Evolutionary conservation across 2,329 filamentous ascomycete genomes (phyloP), one percentile per base, ranked within the genome.

Genomic region (Aurifilum marmelostoma): DNA sequence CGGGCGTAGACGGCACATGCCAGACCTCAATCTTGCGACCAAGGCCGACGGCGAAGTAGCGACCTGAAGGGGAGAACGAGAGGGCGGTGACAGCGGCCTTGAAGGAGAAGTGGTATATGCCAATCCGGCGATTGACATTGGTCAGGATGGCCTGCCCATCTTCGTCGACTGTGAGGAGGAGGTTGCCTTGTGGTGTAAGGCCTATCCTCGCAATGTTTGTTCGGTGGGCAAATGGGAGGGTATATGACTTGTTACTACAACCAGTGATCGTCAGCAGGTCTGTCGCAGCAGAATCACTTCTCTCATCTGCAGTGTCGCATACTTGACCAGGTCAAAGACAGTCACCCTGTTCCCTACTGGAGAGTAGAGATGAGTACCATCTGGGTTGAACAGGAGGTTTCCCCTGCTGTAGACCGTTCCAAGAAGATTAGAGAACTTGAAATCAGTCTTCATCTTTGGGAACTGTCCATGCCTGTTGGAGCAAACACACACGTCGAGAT

Each of bases 361-460:
- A 59, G 96, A 99, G 76, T 97, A 92, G 73, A 99, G 87, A 82
- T 93, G 95, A 76, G 93, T 96, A 78, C 97, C 97, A 87, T 99
- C 95, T 71, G 94, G 93, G 76, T 93, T 97, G 84, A 97, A 99
- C 78, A 97, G 87, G 77, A 99, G 88, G 80, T 98, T 99, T 82
- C 97, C 96, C 88, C 94, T 93, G 84, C 94, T 93, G 85, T 98
- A 99, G 78, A 99, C 96, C 75, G 96, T 99, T 79, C 96, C 97
- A 77, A 99, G 88, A 79, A 99, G 88, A 82, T 98, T 99, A 79
- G 95, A 97, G 83, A 99, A 99, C 94, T 96, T 97, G 81, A 98
- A 99, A 83, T 98, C 95, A 74, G 94, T 98, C 92, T 98, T 99
- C 96, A 99, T 99, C 79, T 81, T 89, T 79, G 80, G 76, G 77